Evolutionary conservation across 768 basidiomycete species (phyloP), one percentile per base, ranked within the genome.

Genomic region (Sistotremastrum niveocremeum): DNA sequence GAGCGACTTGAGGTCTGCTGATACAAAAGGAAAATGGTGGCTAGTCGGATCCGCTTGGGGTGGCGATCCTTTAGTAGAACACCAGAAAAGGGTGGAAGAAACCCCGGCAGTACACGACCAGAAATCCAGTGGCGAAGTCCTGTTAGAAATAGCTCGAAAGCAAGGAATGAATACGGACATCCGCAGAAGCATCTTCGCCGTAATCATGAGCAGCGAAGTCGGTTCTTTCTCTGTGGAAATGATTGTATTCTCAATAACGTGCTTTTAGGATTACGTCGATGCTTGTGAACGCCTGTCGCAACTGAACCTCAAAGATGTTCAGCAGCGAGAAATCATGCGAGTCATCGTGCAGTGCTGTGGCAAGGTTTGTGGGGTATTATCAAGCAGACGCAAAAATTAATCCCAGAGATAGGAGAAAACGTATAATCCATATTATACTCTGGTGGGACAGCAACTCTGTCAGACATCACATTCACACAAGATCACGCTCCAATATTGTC

Each of bases 161-260:
- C 95, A 99, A 60, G 95, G 95, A 20, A 98, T 99, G 94, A 99
- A 99, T 57, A 97, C 93, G 2, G 95, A 97, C 54, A 81, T 97
- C 36, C 74, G 94, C 35, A 70, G 89, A 50, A 81, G 84, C 46
- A 80, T 97, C 44, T 99, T 99, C 57, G 79, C 91, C 10, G 83
- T 93, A 8, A 64, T 98, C 34, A 95, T 98, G 90, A 94, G 86
- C 57, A 86, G 87, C 53, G 89, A 94, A 57, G 94, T 94, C 57
- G 52, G 80, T 64, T 46, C 30, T 45, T 35, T 31, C 36, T 45
- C 11, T 44, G 39, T 34, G 38, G 35, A 47, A 29, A 46, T n/a
- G 31, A 32, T 39, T 32, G 29, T 37, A 8, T 12, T 4, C 1
- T 32, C n/a, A n/a, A 38, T 35, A 10, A n/a, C 39, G 29, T 32